Conservation (phyloP, 2,329 filamentous ascomycete genomes). For the Fusarium sp. region DNA sequence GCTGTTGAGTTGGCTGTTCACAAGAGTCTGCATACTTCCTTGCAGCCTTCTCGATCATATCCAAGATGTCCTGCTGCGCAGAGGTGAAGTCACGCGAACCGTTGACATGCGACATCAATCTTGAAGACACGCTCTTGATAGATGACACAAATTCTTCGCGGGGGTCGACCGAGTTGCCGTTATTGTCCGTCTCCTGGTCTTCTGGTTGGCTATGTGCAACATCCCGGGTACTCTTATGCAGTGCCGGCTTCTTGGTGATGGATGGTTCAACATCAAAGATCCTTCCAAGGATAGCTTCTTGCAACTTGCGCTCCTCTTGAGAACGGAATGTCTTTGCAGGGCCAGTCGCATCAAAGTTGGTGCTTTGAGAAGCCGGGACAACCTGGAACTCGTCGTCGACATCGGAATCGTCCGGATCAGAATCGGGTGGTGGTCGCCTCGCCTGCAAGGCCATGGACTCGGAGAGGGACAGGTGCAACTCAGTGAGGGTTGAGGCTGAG, state of each 20-base stretch:
- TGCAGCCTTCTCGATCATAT: slow-evolving; percentile 60
- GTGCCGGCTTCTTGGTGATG: slow-evolving; percentile 48
- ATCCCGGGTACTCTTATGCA: slow-evolving; percentile 39
- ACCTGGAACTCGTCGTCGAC: slow-evolving; percentile 63
- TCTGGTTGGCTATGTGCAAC: slow-evolving; percentile 24
- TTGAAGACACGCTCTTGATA: slow-evolving; percentile 53
- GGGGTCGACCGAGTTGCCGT: slow-evolving; percentile 37
- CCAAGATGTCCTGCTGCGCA: slow-evolving; percentile 57
- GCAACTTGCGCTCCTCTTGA: slow-evolving; percentile 61
- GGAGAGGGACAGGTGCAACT: slow-evolving; percentile 67
- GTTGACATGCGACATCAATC: slow-evolving; percentile 54
- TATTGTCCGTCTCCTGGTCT: slow-evolving; percentile 34
- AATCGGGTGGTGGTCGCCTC: slow-evolving; percentile 49
- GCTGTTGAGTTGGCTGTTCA: slow-evolving; percentile 36
- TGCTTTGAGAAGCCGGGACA: slow-evolving; percentile 47
- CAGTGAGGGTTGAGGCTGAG: slow-evolving; percentile 61
- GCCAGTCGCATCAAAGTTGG: slow-evolving; percentile 50
- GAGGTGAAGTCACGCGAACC: slow-evolving; percentile 48
- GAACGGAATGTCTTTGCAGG: slow-evolving; percentile 58
- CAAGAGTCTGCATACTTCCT: slow-evolving; percentile 58
- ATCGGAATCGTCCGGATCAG: slow-evolving; percentile 60
- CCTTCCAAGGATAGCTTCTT: slow-evolving; percentile 61
- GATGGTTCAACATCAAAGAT: slow-evolving; percentile 61
- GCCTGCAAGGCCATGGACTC: slow-evolving; percentile 56
- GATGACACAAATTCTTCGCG: slow-evolving; percentile 44